Evolutionary conservation across 805 yeast genomes (phyloP), one percentile per base, ranked within the genome.

Genomic region (Saturnispora zaruensis): DNA sequence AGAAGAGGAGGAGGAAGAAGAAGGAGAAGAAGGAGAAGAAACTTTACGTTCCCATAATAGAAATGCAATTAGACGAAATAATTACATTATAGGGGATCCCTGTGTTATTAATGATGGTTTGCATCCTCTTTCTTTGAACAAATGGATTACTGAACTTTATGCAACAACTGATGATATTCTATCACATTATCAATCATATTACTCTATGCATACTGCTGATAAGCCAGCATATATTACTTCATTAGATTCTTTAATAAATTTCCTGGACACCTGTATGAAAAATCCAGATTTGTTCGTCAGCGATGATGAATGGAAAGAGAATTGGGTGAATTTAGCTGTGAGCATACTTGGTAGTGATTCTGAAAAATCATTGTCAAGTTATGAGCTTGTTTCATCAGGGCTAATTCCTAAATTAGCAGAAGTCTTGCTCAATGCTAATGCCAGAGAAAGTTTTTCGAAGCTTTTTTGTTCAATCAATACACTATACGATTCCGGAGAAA

Each of bases 311-410:
- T 67, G 70, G 70, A 26, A 49, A 2, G 46, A 46, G 2, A 14
- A 70, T 6, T 73, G 82, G 80, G 41, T 59, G 3, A 59, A 61
- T 41, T 62, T 80, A 4, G 60, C 61, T 1, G 49, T 32, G n/a
- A 21, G 53, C 3, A 20, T 55, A 13, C 38, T 36, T 23, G 14
- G 37, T 9, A 44, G 18, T 2, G 42, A 51, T 2, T 48, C 40
- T 23, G 28, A 41, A 3, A 52, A 52, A 4, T 44, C 54, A 2
- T 67, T 84, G 5, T 86, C 96, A 0, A 82, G 90, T 51, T 87
- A 81, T 66, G 96, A 88, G 61, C 68, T 89, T 32, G 72, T 81
- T 5, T 74, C 84, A 2, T 84, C 89, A 2, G 89, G 89, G 0
- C 62, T 86, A 6, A 71, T 84, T 6, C 69, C 70, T 5, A 57